Evolutionary conservation across 2,329 filamentous ascomycete species (phyloP).

Genomic region (Lasiodiplodia hormozganensis): DNA sequence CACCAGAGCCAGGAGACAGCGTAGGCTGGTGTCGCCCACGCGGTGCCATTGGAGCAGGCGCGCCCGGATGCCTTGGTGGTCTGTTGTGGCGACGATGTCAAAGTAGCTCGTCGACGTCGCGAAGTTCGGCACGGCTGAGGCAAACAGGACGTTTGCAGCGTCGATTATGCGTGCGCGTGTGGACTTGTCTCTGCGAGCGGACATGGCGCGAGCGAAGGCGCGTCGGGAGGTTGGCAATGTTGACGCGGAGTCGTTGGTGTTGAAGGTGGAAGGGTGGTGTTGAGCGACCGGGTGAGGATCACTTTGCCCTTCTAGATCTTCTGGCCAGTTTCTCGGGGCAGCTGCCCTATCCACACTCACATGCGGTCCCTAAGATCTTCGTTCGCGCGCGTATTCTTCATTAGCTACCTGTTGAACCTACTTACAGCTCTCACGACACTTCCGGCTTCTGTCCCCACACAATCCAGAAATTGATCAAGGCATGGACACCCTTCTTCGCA

Average conservation of each 20-base stretch:
- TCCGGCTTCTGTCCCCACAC: slow-evolving; percentile 1
- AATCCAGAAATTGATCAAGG: neutral
- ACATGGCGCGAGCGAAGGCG: neutral
- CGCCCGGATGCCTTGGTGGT: neutral
- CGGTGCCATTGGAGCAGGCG: slow-evolving; percentile 11
- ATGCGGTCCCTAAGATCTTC: neutral
- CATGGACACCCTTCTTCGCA: slow-evolving; percentile 19
- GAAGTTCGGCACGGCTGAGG: neutral
- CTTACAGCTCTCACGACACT: neutral
- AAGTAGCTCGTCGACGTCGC: slow-evolving; percentile 8
- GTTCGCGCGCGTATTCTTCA: neutral
- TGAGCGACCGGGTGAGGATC: neutral
- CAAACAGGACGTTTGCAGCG: neutral
- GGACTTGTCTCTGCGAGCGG: neutral
- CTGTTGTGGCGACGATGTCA: neutral
- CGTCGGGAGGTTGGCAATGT: neutral
- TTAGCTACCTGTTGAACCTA: neutral
- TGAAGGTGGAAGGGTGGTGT: neutral
- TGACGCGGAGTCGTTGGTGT: neutral
- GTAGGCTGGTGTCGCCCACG: neutral
- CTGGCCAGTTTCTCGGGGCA: neutral
- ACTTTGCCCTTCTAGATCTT: neutral
- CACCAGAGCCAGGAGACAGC: neutral
- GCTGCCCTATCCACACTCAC: neutral
- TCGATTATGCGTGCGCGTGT: neutral